These are phyloP conservation scores for Teunomyces tritomae DNA, from an alignment of 805 yeast genomes.

Conservation along the genomic window DNA sequence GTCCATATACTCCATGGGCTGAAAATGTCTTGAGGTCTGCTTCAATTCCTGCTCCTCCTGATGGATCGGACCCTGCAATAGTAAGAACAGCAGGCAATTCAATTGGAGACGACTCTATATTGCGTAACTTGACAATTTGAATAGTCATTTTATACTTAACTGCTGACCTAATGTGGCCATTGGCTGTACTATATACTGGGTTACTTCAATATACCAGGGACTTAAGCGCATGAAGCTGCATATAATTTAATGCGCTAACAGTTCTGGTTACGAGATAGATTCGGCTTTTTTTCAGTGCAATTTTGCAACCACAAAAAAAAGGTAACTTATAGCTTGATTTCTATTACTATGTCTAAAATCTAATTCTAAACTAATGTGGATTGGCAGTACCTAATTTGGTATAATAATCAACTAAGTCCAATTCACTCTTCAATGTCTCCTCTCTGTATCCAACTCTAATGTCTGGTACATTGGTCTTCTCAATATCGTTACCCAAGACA, in stretches of 20 bases:
- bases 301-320: background rate
- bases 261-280: background rate
- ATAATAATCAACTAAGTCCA: slow-evolving; percentile 64
- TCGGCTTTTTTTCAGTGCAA: background rate
- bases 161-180: background rate
- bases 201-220: background rate
- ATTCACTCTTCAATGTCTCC: slow-evolving; percentile 73
- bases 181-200: background rate
- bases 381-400: slow-evolving; percentile 24
- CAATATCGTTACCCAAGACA: slow-evolving; percentile 81
- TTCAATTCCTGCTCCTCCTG: slow-evolving; percentile 92
- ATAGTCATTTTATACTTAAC: background rate
- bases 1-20: slow-evolving; percentile 71
- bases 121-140: background rate
- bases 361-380: background rate
- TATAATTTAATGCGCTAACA: slow-evolving; percentile 8
- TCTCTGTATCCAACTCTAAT: slow-evolving; percentile 80
- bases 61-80: slow-evolving; percentile 74
- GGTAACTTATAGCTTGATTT: slow-evolving; percentile 4
- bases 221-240: slow-evolving; percentile 8
- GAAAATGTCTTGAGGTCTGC: slow-evolving; percentile 82
- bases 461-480: slow-evolving; percentile 92
- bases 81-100: slow-evolving; percentile 23
- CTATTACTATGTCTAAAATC: background rate
- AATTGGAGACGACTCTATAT: background rate